These are phyloP conservation scores for Paraglomus occultum DNA, from an alignment of 192 early-diverging fungal species.

Conservation along the genomic window DNA sequence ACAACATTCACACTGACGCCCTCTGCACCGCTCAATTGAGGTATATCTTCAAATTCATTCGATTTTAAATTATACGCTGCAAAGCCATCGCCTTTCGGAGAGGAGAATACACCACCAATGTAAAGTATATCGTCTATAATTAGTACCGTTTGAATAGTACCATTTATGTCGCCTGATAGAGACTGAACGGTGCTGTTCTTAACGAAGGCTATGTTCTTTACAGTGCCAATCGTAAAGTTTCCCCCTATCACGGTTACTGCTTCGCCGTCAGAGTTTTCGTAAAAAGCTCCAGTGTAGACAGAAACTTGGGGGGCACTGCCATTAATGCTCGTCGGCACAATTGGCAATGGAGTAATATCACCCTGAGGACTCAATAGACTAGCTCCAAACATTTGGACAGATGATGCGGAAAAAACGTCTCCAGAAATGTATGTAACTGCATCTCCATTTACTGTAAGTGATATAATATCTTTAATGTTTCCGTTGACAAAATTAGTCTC, in stretches of 20 bases:
- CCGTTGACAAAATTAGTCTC: neutral
- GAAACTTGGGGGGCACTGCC: conserved; percentile 23
- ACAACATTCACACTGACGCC: conserved; percentile 27
- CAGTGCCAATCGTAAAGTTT: conserved; percentile 46
- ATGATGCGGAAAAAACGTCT: neutral
- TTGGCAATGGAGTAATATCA: conserved; percentile 13
- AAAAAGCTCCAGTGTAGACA: conserved; percentile 55
- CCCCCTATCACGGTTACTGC: conserved; percentile 53
- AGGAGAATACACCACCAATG: conserved; percentile 52
- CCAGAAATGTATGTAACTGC: neutral
- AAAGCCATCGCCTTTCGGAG: conserved; percentile 39
- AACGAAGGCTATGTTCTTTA: conserved; percentile 45
- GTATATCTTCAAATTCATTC: conserved; percentile 5
- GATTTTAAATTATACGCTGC: conserved; percentile 47
- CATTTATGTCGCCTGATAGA: too few species aligned
- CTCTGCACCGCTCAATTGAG: conserved; percentile 32
- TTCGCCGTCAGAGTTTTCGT: conserved; percentile 44
- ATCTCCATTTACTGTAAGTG: neutral
- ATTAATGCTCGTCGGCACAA: conserved; percentile 5
- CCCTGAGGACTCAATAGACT: conserved; percentile 27
- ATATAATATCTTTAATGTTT: neutral
- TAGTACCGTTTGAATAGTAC: too few species aligned
- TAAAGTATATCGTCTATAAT: conserved; percentile 53
- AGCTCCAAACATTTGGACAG: conserved; percentile 15
- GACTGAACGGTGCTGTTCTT: too few species aligned